Percentiles rank a stretch among this genome's conserved stretches.
These are phyloP conservation scores for Bipolaris cookei DNA, from an alignment of 2,329 filamentous ascomycete genomes.

Conservation along the genomic window DNA sequence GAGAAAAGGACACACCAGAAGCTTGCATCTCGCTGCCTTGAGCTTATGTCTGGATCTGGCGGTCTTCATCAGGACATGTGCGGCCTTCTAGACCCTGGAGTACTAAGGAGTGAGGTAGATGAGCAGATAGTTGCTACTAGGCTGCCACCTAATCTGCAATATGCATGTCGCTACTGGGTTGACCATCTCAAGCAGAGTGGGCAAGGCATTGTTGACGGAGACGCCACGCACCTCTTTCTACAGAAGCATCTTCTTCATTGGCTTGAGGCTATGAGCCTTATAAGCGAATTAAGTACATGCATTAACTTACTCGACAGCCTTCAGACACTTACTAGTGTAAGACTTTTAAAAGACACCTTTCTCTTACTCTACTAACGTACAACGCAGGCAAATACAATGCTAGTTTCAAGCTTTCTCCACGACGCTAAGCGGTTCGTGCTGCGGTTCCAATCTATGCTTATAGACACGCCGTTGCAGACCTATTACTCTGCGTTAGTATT, in stretches of 20 bases:
- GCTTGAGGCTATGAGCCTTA: constrained; percentile 53
- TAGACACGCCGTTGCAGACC: constrained; percentile 46
- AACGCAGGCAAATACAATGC: constrained; percentile 15
- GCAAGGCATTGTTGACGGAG: constrained; percentile 26
- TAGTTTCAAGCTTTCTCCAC: constrained; percentile 27
- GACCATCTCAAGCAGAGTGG: constrained; percentile 26
- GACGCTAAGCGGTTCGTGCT: constrained; percentile 47
- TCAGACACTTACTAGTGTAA: constrained; percentile 16
- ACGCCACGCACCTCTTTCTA: constrained; percentile 47
- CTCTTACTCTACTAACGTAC: constrained; percentile 15
- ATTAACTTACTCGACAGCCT: constrained; percentile 27
- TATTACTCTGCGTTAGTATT: constrained; percentile 50
- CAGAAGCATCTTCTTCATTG: constrained; percentile 52
- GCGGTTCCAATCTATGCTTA: constrained; percentile 32
- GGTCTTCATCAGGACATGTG: constrained; percentile 50
- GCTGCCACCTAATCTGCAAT: constrained; percentile 34
- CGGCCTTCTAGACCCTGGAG: constrained; percentile 13
- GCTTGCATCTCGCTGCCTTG: constrained; percentile 47
- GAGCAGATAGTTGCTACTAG: constrained; percentile 11
- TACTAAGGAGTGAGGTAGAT: constrained; percentile 16
- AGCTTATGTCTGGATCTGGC: constrained; percentile 38
- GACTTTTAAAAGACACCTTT: neutral
- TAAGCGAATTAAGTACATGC: constrained; percentile 36
- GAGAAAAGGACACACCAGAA: constrained; percentile 41
- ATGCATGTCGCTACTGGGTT: constrained; percentile 50